Percentiles rank a stretch among this genome's conserved stretches.
Evolutionary conservation across 768 basidiomycete genomes (phyloP).

Genomic region (Daedaleopsis nitida): DNA sequence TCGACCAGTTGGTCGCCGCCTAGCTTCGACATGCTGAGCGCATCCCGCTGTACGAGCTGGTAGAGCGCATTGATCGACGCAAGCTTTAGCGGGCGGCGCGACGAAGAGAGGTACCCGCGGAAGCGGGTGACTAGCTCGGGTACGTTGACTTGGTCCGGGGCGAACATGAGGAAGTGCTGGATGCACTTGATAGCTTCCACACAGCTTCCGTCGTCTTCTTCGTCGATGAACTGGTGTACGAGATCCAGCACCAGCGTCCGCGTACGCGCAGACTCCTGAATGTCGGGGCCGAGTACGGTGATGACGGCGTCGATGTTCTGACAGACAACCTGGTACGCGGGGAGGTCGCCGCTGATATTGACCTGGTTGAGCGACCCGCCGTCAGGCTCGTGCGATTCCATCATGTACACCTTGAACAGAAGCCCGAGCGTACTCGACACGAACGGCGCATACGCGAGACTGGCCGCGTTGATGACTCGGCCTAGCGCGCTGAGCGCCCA

Average conservation of each 20-base stretch:
- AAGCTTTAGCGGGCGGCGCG: slow-evolving; percentile 82
- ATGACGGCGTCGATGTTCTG: slow-evolving; percentile 92
- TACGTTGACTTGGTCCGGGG: slow-evolving; percentile 80
- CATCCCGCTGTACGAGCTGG: slow-evolving; percentile 96
- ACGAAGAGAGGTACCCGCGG: slow-evolving; percentile 75
- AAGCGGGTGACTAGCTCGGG: slow-evolving; percentile 80
- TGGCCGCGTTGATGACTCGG: slow-evolving; percentile 88
- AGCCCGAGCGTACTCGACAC: slow-evolving; percentile 88
- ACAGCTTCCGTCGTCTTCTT: slow-evolving; percentile 84
- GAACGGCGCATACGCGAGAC: slow-evolving; percentile 87
- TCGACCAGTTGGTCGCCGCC: slow-evolving; percentile 95
- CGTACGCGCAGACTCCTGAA: slow-evolving; percentile 83
- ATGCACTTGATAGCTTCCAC: slow-evolving; percentile 96
- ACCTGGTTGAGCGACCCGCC: slow-evolving; percentile 82
- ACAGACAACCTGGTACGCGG: slow-evolving; percentile 89
- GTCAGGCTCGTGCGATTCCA: slow-evolving; percentile 91
- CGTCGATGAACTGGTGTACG: slow-evolving; percentile 81
- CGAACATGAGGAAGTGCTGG: slow-evolving; percentile 97
- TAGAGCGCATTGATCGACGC: slow-evolving; percentile 96
- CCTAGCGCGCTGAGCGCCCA: slow-evolving; percentile 88
- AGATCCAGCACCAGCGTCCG: slow-evolving; percentile 82
- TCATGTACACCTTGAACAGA: slow-evolving; percentile 85
- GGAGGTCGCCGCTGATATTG: slow-evolving; percentile 88
- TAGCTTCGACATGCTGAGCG: slow-evolving; percentile 84
- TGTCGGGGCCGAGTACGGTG: slow-evolving; percentile 91